Base-by-base conservation (phyloP, 1,284 basidiomycete species). In the Coniophora puteana region DNA sequence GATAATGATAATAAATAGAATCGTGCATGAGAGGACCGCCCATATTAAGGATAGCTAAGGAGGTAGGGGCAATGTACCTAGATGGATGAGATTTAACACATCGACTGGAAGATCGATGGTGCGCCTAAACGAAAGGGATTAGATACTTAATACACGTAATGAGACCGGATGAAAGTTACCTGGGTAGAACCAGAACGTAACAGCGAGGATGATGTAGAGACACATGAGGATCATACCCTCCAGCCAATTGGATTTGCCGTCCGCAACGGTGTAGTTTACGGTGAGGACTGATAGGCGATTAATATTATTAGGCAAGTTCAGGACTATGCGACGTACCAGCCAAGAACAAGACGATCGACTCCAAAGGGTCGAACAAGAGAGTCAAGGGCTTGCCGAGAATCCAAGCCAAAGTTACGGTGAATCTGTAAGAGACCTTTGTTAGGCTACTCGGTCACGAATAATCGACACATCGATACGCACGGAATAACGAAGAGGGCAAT, bases 161-260 rank as follows among this genome's bases (percentile, higher is more conserved):
- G n/a, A n/a, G n/a, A n/a, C n/a, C n/a, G n/a, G n/a, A n/a, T n/a
- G n/a, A n/a, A 65, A 76, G 57, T 69, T 69, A 44, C 81, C 80
- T 49, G 67, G 65, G 47, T 67, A 67, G 48, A 65, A 67, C 66
- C 66, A 67, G 42, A 67, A 68, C 8, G 59, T 51, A 24, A 67
- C 65, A 5, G 66, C 65, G 5, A 69, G 63, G 37, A 67, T 65
- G 11, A 59, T 49, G 38, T 68, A 69, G 8, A 69, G 44, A 83
- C 80, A 74, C 67, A 89, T 83, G 13, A 89, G 65, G 51, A 89
- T 80, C 54, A 81, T 71, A 4, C 85, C 85, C 57, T 87, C 83
- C 0, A 86, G 65, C 80, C 86, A 93, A 59, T 92, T 91, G 4
- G 87, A 89, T 58, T 89, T 84, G 22, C 89, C 90, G 57, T 93